Base-by-base conservation (phyloP, 371 early-diverging fungal species). In the Smittium culicis region DNA sequence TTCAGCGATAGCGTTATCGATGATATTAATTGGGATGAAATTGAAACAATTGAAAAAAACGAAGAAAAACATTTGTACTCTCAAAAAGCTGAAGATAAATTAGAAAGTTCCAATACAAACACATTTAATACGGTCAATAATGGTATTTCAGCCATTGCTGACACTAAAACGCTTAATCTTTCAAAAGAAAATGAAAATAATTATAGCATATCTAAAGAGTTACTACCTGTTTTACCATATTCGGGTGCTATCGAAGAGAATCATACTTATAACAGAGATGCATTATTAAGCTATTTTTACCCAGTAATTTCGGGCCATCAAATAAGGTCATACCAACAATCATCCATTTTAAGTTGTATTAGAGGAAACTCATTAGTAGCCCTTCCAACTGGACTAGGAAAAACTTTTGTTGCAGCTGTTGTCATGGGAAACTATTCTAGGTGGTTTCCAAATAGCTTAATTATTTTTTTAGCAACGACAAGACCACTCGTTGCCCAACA, bases 391-490 rank as follows among this genome's bases (percentile, higher is more conserved):
- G 91, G 97, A 54, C 80, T 95, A 61, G 97, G 97, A 33, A 96
- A 96, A 73, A 96, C 97, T 0, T 88, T 94, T 69, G 92, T 96
- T 71, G 97, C 97, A 0, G 92, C 93, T 0, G 97, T 96, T 0
- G 90, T 94, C 14, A 95, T 96, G 93, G 89, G 77, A 63, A 94
- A 94, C 73, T 91, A 85, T 70, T 90, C 82, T 71, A 87, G 93
- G 1, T 96, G 97, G 97, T 95, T 96, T 71, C 94, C 97, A 0
- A 72, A 86, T 34, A 82, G 87, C 1, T 86, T 89, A 64, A 84
- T 94, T 24, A 79, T 96, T n/a, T 96, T 96, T 68, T 85, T 93
- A 83, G 90, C 90, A 0, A 94, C 95, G 0, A 94, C 95, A 1
- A 85, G 86, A 63, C 95, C 96, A 1, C 80, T 96, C 0, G 97